These are phyloP conservation scores for Pseudogymnoascus sp. DNA, from an alignment of 2,329 filamentous ascomycete species.

Conservation along the genomic window DNA sequence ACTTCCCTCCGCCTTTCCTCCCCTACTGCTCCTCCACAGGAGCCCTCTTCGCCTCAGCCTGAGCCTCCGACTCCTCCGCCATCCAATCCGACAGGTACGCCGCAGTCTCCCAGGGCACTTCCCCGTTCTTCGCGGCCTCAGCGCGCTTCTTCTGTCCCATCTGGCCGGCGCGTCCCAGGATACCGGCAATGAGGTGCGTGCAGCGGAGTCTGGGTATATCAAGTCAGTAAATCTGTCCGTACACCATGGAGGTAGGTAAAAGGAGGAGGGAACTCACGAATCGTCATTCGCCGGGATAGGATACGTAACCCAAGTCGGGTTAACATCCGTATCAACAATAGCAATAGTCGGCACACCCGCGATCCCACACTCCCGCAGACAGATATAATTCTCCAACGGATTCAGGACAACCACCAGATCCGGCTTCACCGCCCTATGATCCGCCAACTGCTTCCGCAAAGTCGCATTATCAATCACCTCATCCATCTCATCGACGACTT, in stretches of 20 bases:
- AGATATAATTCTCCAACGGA: conserved; percentile 80
- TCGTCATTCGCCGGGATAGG: conserved; percentile 96
- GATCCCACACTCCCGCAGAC: conserved; percentile 84
- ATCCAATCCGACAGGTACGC: conserved; percentile 19
- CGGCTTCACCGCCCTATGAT: conserved; percentile 62
- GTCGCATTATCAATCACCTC: conserved; percentile 27
- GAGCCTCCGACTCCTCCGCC: not conserved
- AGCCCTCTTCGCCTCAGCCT: not conserved
- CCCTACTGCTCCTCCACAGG: not conserved
- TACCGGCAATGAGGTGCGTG: conserved; percentile 71
- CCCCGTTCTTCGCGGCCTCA: conserved; percentile 50
- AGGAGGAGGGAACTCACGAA: conserved; percentile 45
- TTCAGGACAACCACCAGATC: conserved; percentile 92
- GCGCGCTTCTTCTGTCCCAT: conserved; percentile 62
- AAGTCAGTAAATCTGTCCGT: not conserved
- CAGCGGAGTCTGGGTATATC: conserved; percentile 59
- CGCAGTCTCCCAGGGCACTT: conserved; percentile 51
- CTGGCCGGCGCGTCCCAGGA: conserved; percentile 77
- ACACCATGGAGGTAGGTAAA: not conserved
- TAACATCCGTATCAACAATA: conserved; percentile 84
- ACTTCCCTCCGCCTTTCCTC: not conserved
- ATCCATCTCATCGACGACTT: conserved; percentile 72
- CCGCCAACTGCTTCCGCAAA: conserved; percentile 25
- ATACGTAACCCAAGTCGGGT: conserved; percentile 92
- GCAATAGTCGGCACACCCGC: conserved; percentile 90